phyloP scores from a whole-genome alignment of 345 rosid genomes.

The rapeseed (Brassica napus) region Da-Ae NC_063450.1:33832001-33832500 shows the following conservation, averaged over 20 bases:
- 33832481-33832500: background rate
- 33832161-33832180: constrained; percentile 39
- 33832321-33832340: background rate
- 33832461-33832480: too few species aligned
- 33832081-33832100: background rate
- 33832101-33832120: constrained; percentile 48
- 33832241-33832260: background rate
- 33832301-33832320: background rate
- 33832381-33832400: too few species aligned
- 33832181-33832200: constrained; percentile 53
- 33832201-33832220: constrained; percentile 38
- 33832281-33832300: background rate
- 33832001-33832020: background rate
- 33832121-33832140: constrained; percentile 32
- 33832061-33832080: background rate
- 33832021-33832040: background rate
- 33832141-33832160: constrained; percentile 40
- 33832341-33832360: constrained; percentile 1
- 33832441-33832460: background rate
- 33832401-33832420: background rate
- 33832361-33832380: background rate
- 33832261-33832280: background rate
- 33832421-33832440: background rate
- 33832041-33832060: background rate
- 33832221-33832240: background rate